Evolutionary conservation across 73 alveolate species (phyloP).

Genomic region (Symbiodinium natans): DNA sequence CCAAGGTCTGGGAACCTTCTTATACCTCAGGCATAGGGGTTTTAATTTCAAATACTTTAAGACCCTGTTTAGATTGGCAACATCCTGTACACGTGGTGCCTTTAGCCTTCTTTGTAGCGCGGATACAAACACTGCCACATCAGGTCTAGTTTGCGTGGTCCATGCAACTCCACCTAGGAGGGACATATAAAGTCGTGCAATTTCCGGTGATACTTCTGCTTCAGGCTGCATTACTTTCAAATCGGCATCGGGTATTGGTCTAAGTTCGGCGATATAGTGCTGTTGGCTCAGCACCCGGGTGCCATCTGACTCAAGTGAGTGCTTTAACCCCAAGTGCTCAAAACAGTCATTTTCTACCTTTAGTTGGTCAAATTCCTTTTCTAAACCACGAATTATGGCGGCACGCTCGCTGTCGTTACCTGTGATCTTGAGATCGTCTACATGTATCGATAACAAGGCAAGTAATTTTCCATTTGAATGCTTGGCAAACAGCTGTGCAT

Average conservation of each 20-base stretch:
- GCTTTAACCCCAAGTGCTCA: not conserved
- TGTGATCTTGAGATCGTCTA: slow-evolving; percentile 39
- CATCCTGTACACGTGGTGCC: not conserved
- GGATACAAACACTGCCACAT: not conserved
- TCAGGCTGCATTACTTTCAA: not conserved
- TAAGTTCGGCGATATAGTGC: not conserved
- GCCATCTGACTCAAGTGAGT: not conserved
- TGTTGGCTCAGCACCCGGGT: not conserved
- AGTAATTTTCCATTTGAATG: not conserved
- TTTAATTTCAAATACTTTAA: not conserved
- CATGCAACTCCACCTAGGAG: slow-evolving; percentile 56
- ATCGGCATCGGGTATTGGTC: not conserved
- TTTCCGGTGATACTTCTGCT: not conserved
- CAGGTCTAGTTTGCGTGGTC: not conserved
- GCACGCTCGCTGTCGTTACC: not conserved
- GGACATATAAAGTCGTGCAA: not conserved
- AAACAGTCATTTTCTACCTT: not conserved
- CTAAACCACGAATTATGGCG: not conserved
- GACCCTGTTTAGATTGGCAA: slow-evolving; percentile 8
- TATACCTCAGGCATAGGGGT: not conserved
- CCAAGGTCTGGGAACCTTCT: not conserved
- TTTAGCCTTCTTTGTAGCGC: not conserved
- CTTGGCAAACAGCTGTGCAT: not conserved
- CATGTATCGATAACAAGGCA: not conserved
- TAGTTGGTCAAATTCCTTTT: not conserved